Evolutionary conservation across 83 land plant species (phyloP).

Genomic region (Picea abies): DNA sequence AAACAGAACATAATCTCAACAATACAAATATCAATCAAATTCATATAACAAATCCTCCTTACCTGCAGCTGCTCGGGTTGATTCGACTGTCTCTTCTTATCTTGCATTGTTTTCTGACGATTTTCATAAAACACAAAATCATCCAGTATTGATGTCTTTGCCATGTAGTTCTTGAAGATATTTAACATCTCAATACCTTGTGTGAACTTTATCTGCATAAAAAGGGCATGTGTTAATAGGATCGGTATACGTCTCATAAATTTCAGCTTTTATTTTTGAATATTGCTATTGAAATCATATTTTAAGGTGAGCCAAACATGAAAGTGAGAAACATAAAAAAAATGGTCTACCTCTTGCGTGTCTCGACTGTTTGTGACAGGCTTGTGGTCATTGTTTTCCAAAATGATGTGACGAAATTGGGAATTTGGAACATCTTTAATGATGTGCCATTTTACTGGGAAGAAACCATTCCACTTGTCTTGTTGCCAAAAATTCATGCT

Average conservation of each 20-base stretch:
- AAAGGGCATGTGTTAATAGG: neutral
- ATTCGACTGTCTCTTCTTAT: constrained; percentile 36
- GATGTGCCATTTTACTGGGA: constrained; percentile 71
- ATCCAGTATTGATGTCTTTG: constrained; percentile 51
- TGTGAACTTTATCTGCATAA: constrained; percentile 41
- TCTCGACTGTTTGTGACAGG: constrained; percentile 78
- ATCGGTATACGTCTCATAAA: too few species aligned
- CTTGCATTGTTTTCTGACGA: constrained; percentile 49
- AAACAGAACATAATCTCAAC: neutral
- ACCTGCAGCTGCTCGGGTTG: constrained; percentile 14
- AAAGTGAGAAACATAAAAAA: neutral
- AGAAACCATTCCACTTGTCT: constrained; percentile 78
- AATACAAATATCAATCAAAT: neutral
- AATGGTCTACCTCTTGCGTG: constrained; percentile 64
- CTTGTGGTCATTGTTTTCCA: constrained; percentile 79
- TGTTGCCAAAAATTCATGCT: constrained; percentile 83
- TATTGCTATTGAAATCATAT: neutral
- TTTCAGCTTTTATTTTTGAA: neutral
- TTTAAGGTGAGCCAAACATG: neutral
- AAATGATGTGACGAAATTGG: constrained; percentile 71
- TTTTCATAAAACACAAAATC: constrained; percentile 52
- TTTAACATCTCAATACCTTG: constrained; percentile 62
- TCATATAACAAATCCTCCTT: neutral
- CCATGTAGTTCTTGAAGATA: constrained; percentile 52
- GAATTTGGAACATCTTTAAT: constrained; percentile 75